phyloP scores from a whole-genome alignment of 2,329 filamentous ascomycete species.

The Diaporthe sp. region DNA sequence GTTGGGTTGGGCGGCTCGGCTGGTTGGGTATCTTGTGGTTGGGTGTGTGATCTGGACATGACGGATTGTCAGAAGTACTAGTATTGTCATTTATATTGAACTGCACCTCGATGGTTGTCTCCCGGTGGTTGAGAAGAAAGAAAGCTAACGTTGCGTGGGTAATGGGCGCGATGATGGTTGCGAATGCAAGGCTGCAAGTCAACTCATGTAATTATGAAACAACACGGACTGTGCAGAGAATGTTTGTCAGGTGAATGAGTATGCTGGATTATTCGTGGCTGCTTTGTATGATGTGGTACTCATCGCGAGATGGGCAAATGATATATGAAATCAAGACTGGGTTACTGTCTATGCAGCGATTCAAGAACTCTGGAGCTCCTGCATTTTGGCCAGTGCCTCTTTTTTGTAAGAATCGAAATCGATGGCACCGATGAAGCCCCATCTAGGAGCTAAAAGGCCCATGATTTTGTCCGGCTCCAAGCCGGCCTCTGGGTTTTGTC shows the following conservation, averaged over 20 bases:
- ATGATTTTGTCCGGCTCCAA: constrained; percentile 36
- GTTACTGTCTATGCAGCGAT: not conserved
- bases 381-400: constrained; percentile 33
- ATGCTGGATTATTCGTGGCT: not conserved
- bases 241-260: too few relatives aligned
- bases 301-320: too few relatives aligned
- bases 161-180: not conserved
- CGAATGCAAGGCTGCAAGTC: not conserved
- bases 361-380: constrained; percentile 20
- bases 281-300: not conserved
- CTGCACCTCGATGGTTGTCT: not conserved
- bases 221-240: too few relatives aligned
- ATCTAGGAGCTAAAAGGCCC: constrained; percentile 31
- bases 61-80: not conserved
- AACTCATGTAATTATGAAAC: too few relatives aligned
- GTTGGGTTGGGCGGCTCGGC: not conserved
- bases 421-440: constrained; percentile 35
- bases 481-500: constrained; percentile 34
- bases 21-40: not conserved
- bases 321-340: not conserved
- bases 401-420: constrained; percentile 34
- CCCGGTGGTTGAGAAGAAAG: not conserved
- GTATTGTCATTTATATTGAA: not conserved
- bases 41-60: not conserved
- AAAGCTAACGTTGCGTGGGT: not conserved